phyloP scores from a whole-genome alignment of 1,284 basidiomycete genomes.

The Rhodotorula sp. region DNA sequence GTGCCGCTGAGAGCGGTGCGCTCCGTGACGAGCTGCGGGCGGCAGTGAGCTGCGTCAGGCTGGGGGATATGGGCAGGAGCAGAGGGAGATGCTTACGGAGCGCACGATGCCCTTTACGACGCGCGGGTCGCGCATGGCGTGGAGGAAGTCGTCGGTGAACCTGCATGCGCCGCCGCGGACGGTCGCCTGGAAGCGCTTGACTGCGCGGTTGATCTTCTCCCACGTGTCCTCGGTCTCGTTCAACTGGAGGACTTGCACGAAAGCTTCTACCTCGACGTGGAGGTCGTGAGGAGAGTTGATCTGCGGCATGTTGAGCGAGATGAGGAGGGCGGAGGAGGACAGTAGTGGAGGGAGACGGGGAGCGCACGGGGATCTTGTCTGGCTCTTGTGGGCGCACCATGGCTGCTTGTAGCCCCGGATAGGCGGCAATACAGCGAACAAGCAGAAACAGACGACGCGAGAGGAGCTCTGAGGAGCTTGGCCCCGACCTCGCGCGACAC shows the following conservation, averaged over 20 bases:
- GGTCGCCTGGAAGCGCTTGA: conserved; percentile 61
- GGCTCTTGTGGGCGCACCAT: conserved; percentile 17
- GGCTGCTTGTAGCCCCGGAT: background rate
- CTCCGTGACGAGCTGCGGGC: conserved; percentile 65
- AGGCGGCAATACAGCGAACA: background rate
- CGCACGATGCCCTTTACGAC: conserved; percentile 62
- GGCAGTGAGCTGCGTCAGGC: background rate
- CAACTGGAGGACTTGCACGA: conserved; percentile 58
- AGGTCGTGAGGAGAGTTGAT: conserved; percentile 44
- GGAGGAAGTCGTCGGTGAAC: conserved; percentile 61
- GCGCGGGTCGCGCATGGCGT: conserved; percentile 57
- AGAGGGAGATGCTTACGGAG: too few relatives aligned
- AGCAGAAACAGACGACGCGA: background rate
- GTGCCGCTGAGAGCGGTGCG: conserved; percentile 72
- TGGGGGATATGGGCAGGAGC: too few relatives aligned
- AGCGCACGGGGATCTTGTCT: conserved; percentile 31
- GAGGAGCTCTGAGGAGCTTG: background rate
- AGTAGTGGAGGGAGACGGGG: background rate
- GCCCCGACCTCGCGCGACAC: background rate
- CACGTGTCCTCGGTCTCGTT: conserved; percentile 78
- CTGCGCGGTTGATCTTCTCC: conserved; percentile 67
- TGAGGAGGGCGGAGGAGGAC: background rate
- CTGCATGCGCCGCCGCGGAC: conserved; percentile 60
- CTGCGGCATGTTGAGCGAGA: conserved; percentile 15
- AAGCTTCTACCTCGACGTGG: conserved; percentile 54